A percentile compares a stretch with the other conserved stretches of the same genome.
Evolutionary conservation across 2,329 filamentous ascomycete genomes (phyloP).

Genomic region (Fusarium tjaetaba): DNA sequence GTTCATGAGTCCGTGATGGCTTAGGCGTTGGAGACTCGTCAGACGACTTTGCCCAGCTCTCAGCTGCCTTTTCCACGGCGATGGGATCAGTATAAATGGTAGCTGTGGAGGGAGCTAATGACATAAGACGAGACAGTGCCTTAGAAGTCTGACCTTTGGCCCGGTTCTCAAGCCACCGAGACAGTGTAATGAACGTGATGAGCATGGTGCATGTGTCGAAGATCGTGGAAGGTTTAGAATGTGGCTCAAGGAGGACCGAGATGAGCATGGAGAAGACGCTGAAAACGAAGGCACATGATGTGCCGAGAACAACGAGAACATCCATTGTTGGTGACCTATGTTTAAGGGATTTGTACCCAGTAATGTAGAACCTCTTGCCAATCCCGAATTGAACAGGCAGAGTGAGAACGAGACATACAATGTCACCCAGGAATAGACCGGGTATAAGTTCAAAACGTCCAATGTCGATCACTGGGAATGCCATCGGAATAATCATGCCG

Average conservation of each 20-base stretch:
- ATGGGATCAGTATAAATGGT: conserved; percentile 96
- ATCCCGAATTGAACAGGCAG: conserved; percentile 97
- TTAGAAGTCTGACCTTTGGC: conserved; percentile 97
- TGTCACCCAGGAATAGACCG: conserved; percentile 87
- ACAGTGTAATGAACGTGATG: conserved; percentile 92
- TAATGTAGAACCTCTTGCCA: conserved; percentile 91
- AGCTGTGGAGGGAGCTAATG: conserved; percentile 92
- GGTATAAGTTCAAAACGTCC: conserved; percentile 72
- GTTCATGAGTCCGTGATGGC: conserved; percentile 10
- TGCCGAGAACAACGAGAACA: conserved; percentile 92
- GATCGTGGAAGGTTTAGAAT: conserved; percentile 84
- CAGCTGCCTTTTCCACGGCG: conserved; percentile 90
- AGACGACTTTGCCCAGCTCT: conserved; percentile 70
- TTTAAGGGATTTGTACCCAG: conserved; percentile 89
- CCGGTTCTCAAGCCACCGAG: conserved; percentile 92
- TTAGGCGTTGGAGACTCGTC: conserved; percentile 18
- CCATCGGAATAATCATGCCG: conserved; percentile 95
- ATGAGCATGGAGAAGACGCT: conserved; percentile 88
- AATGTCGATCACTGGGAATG: conserved; percentile 78
- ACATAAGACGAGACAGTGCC: conserved; percentile 94
- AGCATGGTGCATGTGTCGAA: conserved; percentile 99
- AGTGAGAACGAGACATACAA: conserved; percentile 84
- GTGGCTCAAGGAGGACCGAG: conserved; percentile 76
- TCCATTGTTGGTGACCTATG: conserved; percentile 97
- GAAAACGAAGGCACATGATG: conserved; percentile 97